Percentiles rank a stretch among this genome's conserved stretches.
phyloP scores from a whole-genome alignment of 345 rosid species.

The Aquilaria sinensis region DNA sequence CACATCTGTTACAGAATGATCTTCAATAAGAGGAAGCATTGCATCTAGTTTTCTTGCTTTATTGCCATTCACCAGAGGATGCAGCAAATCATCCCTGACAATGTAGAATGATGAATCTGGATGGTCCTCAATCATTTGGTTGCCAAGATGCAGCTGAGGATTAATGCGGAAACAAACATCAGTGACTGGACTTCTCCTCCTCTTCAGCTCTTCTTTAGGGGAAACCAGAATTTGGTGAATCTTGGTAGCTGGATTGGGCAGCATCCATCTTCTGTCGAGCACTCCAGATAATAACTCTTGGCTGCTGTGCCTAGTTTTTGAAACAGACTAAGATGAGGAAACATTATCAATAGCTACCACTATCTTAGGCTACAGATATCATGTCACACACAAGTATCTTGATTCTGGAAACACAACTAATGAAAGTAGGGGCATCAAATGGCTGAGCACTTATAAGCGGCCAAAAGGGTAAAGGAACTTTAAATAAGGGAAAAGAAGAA shows the following conservation, averaged over 20 bases:
- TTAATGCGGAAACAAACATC: constrained; percentile 30
- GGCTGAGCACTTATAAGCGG: too few species aligned
- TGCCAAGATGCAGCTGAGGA: constrained; percentile 37
- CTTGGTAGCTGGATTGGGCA: constrained; percentile 48
- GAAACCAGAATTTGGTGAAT: constrained; percentile 49
- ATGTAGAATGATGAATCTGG: constrained; percentile 50
- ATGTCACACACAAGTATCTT: neutral
- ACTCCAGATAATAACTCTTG: constrained; percentile 34
- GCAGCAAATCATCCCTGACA: constrained; percentile 85
- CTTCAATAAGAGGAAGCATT: constrained; percentile 57
- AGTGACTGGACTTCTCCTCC: constrained; percentile 16
- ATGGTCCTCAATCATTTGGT: constrained; percentile 15
- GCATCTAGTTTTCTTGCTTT: constrained; percentile 91
- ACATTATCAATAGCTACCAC: neutral
- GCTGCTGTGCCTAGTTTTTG: constrained; percentile 23
- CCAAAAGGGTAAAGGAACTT: neutral
- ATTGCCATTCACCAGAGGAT: constrained; percentile 85
- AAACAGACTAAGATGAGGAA: constrained; percentile 25
- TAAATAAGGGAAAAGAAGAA: neutral
- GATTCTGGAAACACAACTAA: neutral
- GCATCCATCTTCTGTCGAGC: constrained; percentile 68
- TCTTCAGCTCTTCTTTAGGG: constrained; percentile 14
- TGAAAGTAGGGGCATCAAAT: too few species aligned
- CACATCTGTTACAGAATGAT: constrained; percentile 68
- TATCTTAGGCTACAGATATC: too few species aligned